Evolutionary conservation across 306 rosid genomes (phyloP), one percentile per base, ranked within the genome.

Genomic region (Abrus pulchellus): DNA sequence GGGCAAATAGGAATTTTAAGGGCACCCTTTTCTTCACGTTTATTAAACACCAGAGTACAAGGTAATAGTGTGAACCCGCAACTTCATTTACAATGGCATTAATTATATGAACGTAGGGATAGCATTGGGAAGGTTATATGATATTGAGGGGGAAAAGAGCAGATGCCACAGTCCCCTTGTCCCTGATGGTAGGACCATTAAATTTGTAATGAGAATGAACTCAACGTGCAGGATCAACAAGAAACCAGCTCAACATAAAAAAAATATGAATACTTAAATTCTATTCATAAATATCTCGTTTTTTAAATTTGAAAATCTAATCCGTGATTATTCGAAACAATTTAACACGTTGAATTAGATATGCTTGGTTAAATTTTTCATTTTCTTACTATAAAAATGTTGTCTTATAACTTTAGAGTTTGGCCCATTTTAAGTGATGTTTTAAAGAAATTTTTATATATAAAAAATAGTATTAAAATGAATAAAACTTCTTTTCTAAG

Each of bases 161-260:
- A 11, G 34, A 13, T 29, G 32, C 34, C 38, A 76, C 30, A 38
- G 60, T 53, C 5, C 60, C 72, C n/a, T 57, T 44, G 47, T 68
- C 66, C 38, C 67, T 48, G 13, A 28, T 36, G 14, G 45, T 67
- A 77, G 81, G 54, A 52, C 83, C 76, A 56, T 53, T 47, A 45
- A 81, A 55, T 74, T 68, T 45, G 64, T 74, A 54, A 77, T 71
- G 64, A 49, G 72, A 77, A 68, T 36, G 40, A 72, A 44, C 71
- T 36, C 74, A 40, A 43, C 59, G 66, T 78, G 65, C 77, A 74
- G 79, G 81, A 65, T 79, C 71, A 56, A 9, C 40, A 11, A 59
- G 75, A 40, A 59, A 78, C 72, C 77, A 82, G 13, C 73, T 54
- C 71, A 40, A 59, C 28, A 57, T 44, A 36, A 34, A 8, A 20